Base-by-base conservation (phyloP, 2,329 filamentous ascomycete genomes). In the Pseudocercospora pini-densiflorae region DNA sequence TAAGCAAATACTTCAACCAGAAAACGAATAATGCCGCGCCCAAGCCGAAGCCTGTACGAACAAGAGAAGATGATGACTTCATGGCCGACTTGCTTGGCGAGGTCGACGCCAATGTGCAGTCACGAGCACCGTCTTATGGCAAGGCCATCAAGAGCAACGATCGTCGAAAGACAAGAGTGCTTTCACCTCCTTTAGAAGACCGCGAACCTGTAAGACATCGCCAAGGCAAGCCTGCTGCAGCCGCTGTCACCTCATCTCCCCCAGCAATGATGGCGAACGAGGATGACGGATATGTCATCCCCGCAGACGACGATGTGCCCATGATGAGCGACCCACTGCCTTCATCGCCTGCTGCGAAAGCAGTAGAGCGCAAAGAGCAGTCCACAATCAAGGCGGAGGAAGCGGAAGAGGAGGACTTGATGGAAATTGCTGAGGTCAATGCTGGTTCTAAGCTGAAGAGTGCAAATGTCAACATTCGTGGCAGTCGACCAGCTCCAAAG, bases 1-100 rank as follows among this genome's bases (percentile, higher is more conserved):
- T 99, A 77, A 93, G 90, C 80, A 94, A 96, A 75, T 99, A 96
- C 81, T 98, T 99, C 78, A 94, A 87, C 72, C 92, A 91, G 73
- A 93, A 92, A 62, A 86, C 88, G 36, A 83, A 84, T 40, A 83
- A 83, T 55, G 79, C 83, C 43, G 79, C 89, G 64, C 84, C 90
- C 14, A 98, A 97, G 77, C 85, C 91, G 19, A 98, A 97, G 86
- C 65, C 62, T 4, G 72, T 71, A 19, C 68, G 72, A 45, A 74
- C 65, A 7, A 90, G 94, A 73, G 94, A 92, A 71, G 94, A 98
- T 74, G 91, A 93, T 64, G 90, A 91, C 64, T 99, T 98, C 80
- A 87, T 99, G 80, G 87, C 89, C 19, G 89, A 90, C 74, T 85
- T 99, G 1, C 87, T 99, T 0, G 93, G 89, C 67, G 93, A 97